Evolutionary conservation across 768 basidiomycete species (phyloP), one percentile per base, ranked within the genome.

Genomic region (Steccherinum ochraceum): DNA sequence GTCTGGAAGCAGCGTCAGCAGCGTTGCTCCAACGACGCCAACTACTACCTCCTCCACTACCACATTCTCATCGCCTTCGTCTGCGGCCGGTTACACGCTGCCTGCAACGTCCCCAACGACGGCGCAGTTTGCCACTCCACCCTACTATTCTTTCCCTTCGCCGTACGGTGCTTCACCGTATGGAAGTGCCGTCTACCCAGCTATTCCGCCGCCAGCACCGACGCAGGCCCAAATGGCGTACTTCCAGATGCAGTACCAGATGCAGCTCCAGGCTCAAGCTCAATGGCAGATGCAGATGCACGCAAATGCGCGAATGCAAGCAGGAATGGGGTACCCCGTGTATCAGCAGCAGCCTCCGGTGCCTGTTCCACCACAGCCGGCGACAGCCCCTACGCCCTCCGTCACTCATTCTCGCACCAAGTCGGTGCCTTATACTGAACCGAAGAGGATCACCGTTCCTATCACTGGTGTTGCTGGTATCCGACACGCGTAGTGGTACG

Each of bases 251-350:
- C 56, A 51, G 45, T 50, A 46, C 24, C 52, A 48, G 7, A 51
- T 55, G 49, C 49, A 51, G 46, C 40, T 48, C 20, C 51, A 52
- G 18, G 49, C 20, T 4, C 51, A 35, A 35, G 30, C 48, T 5
- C 50, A 45, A 19, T 52, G 53, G 53, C 48, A 50, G n/a, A 46
- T 55, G 51, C 50, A 52, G n/a, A 51, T 50, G 46, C 56, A 58
- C 48, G 35, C 53, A 7, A 35, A 35, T 16, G 30, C 30, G 30
- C 30, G 12, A 18, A 44, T 18, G 42, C 18, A 23, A 44, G 18
- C n/a, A 7, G 42, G 18, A 11, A 18, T 23, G 7, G 42, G 42
- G 21, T 44, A 35, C 16, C 30, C 30, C 16, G 16, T 35, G 30
- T 35, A 7, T 23, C 39, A 40, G 39, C n/a, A 12, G 39, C 39